Conservation (phyloP, 1,284 basidiomycete genomes). For the Nidula niveotomentosa region DNA sequence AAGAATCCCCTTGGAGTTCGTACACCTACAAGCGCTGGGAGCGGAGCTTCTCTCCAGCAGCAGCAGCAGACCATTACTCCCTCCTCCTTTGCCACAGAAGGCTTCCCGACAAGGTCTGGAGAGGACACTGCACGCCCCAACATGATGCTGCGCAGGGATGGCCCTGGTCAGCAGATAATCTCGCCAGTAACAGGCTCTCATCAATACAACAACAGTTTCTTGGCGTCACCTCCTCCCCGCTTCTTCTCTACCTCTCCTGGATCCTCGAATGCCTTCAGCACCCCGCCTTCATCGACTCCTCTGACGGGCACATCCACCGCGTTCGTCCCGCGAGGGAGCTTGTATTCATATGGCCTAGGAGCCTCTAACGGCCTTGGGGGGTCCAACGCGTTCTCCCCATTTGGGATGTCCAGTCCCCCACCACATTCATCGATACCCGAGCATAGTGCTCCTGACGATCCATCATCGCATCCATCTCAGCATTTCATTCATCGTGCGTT, state of each 20-base stretch:
- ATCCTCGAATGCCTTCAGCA: slow-evolving; percentile 35
- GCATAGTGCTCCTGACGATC: slow-evolving; percentile 40
- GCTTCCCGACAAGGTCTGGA: too few species aligned
- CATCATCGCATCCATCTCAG: slow-evolving; percentile 39
- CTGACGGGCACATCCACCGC: slow-evolving; percentile 23
- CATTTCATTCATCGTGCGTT: slow-evolving; percentile 47
- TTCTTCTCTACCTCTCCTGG: slow-evolving; percentile 51
- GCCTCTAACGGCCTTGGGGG: slow-evolving; percentile 8
- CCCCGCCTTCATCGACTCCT: slow-evolving; percentile 25
- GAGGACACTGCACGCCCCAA: too few species aligned
- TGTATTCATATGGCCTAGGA: slow-evolving; percentile 13
- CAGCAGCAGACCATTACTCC: slow-evolving; percentile 20
- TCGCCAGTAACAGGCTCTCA: slow-evolving; percentile 4
- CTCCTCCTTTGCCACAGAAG: too few species aligned
- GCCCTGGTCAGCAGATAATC: not conserved
- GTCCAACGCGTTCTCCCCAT: slow-evolving; percentile 58
- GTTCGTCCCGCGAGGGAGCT: slow-evolving; percentile 18
- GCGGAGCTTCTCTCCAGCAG: slow-evolving; percentile 48
- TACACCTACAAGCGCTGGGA: slow-evolving; percentile 64
- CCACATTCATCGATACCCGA: slow-evolving; percentile 65
- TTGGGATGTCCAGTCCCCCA: slow-evolving; percentile 46
- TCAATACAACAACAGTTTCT: slow-evolving; percentile 31
- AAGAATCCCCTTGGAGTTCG: slow-evolving; percentile 92
- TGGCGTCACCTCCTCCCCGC: slow-evolving; percentile 61
- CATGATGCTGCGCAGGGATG: too few species aligned